phyloP scores from a whole-genome alignment of 768 basidiomycete species.

The Phaeolepiota aurea region DNA sequence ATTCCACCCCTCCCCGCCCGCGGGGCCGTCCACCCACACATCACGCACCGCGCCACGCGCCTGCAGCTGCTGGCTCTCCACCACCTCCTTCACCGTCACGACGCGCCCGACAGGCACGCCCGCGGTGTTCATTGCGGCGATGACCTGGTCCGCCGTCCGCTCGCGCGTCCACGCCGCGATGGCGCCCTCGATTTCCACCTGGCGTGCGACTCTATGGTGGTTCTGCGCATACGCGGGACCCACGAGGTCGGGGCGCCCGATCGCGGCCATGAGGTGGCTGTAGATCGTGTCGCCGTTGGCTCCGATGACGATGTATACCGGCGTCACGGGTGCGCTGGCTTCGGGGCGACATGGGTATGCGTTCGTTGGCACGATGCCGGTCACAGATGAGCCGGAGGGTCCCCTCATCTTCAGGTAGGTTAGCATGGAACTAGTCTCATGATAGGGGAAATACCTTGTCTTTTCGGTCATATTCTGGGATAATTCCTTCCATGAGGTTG shows the following conservation, averaged over 20 bases:
- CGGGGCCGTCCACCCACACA: slow-evolving; percentile 38
- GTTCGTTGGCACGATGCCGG: slow-evolving; percentile 70
- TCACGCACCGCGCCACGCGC: slow-evolving; percentile 51
- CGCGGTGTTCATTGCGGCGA: slow-evolving; percentile 36
- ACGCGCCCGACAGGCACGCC: slow-evolving; percentile 62
- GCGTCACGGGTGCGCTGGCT: slow-evolving; percentile 25
- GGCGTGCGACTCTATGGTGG: slow-evolving; percentile 52
- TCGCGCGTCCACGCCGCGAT: slow-evolving; percentile 52
- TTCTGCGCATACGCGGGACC: slow-evolving; percentile 49
- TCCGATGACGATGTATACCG: slow-evolving; percentile 60
- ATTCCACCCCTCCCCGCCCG: slow-evolving; percentile 37
- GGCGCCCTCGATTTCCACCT: slow-evolving; percentile 56
- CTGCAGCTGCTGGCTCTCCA: slow-evolving; percentile 46
- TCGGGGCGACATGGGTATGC: slow-evolving; percentile 60
- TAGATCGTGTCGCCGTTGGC: slow-evolving; percentile 69
- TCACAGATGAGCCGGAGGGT: slow-evolving; percentile 68
- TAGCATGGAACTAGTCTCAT: too few species aligned
- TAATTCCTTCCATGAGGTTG: slow-evolving; percentile 71
- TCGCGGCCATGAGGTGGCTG: slow-evolving; percentile 53
- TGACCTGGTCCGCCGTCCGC: slow-evolving; percentile 45
- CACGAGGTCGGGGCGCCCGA: slow-evolving; percentile 50
- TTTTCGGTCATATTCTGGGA: slow-evolving; percentile 69
- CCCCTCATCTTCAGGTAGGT: slow-evolving; percentile 41
- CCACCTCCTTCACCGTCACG: slow-evolving; percentile 52
- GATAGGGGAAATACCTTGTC: slow-evolving; percentile 38